Evolutionary conservation across 164 flowering plant genomes (phyloP).

Genomic region (Umbilicus rupestris): DNA sequence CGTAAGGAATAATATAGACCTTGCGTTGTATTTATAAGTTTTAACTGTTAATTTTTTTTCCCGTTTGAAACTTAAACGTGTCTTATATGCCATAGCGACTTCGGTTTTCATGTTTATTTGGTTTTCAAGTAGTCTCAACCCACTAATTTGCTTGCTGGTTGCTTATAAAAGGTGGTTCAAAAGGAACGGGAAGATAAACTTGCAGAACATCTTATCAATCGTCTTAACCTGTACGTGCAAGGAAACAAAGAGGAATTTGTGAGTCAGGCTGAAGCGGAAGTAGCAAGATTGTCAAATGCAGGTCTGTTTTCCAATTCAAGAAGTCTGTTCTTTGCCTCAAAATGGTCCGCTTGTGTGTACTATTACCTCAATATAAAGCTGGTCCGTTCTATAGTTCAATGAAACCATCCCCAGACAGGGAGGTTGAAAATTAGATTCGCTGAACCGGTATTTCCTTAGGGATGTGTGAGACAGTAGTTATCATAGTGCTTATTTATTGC

Average conservation of each 20-base stretch:
- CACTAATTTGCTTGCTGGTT: neutral
- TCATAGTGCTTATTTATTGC: neutral
- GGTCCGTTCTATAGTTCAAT: neutral
- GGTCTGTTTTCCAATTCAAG: conserved; percentile 30
- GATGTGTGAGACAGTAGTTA: neutral
- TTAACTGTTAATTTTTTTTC: neutral
- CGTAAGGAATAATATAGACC: no score
- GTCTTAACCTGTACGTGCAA: conserved; percentile 71
- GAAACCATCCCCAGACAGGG: neutral
- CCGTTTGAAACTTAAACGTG: no score
- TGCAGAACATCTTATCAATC: conserved; percentile 45
- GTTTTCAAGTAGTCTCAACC: neutral
- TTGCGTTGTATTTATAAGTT: no score
- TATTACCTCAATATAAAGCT: neutral
- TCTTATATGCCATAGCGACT: no score
- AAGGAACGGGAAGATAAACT: conserved; percentile 96
- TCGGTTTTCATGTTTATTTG: neutral
- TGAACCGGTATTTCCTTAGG: neutral
- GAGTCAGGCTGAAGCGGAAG: conserved; percentile 73
- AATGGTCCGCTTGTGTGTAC: neutral
- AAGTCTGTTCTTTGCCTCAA: neutral
- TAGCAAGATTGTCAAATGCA: conserved; percentile 73
- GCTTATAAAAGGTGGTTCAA: conserved; percentile 53
- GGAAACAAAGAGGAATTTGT: conserved; percentile 70
- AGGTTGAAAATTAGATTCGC: neutral